Evolutionary conservation across 192 early-diverging fungal species (phyloP).

Genomic region (Chytriomyces sp.): DNA sequence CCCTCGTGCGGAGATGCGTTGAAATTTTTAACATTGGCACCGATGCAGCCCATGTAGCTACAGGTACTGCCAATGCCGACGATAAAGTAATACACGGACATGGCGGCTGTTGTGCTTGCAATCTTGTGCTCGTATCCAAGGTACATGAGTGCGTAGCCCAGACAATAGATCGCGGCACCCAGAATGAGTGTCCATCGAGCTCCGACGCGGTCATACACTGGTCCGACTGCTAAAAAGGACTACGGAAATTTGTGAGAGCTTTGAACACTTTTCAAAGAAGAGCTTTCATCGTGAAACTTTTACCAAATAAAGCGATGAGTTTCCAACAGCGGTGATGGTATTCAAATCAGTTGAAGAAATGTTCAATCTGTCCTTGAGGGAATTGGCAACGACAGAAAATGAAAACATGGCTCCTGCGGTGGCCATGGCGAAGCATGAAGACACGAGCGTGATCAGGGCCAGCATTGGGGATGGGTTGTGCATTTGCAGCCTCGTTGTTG

Average conservation of each 20-base stretch:
- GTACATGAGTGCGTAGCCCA: conserved; percentile 36
- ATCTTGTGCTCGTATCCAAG: conserved; percentile 19
- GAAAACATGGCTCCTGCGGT: conserved; percentile 7
- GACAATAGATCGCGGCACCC: conserved; percentile 8
- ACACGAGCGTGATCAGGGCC: not conserved
- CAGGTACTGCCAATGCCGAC: conserved; percentile 19
- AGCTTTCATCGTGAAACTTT: not conserved
- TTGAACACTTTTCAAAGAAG: not conserved
- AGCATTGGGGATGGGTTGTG: too few relatives aligned
- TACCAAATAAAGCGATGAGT: conserved; percentile 36
- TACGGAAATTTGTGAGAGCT: not conserved
- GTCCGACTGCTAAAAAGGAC: conserved; percentile 38
- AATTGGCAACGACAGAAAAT: not conserved
- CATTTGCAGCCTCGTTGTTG: too few relatives aligned
- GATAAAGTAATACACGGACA: conserved; percentile 40
- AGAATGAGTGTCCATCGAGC: conserved; percentile 24
- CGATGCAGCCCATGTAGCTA: conserved; percentile 36
- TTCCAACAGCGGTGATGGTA: conserved; percentile 32
- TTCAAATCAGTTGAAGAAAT: conserved; percentile 34
- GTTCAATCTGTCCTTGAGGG: not conserved
- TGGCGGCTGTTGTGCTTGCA: not conserved
- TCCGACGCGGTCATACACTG: conserved; percentile 40
- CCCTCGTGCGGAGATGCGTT: not conserved
- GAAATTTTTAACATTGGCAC: conserved; percentile 32
- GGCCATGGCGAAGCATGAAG: conserved; percentile 8